phyloP scores from a whole-genome alignment of 331 rosid genomes.

The Telfairia occidentalis region DNA sequence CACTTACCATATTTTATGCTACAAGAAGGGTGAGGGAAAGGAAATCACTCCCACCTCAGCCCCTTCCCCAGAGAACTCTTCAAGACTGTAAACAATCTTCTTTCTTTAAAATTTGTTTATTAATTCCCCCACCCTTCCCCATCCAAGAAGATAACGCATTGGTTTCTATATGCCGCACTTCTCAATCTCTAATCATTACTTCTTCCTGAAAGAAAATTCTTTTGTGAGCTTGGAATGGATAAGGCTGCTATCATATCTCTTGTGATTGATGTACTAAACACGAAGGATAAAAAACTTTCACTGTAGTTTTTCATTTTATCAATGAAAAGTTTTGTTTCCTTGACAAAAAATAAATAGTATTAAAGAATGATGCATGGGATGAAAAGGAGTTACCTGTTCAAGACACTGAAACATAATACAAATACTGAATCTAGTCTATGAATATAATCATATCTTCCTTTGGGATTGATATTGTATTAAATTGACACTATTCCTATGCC shows the following conservation, averaged over 20 bases:
- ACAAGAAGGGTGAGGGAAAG: background rate
- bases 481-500: background rate
- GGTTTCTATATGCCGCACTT: background rate
- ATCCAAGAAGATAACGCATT: no score
- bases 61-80: background rate
- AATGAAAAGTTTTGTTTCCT: no score
- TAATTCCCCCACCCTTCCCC: no score
- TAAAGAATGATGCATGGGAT: background rate
- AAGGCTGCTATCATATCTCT: background rate
- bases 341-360: no score
- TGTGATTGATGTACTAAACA: background rate
- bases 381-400: background rate
- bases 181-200: background rate
- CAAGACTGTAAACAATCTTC: no score
- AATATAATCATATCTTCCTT: background rate
- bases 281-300: background rate
- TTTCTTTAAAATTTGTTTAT: no score
- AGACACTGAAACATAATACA: background rate
- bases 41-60: background rate
- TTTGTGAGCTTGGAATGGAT: background rate
- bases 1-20: background rate
- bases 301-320: no score
- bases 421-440: background rate
- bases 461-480: background rate
- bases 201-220: background rate